Conservation (phyloP, 225 moss, liverwort and hornwort genomes). For the Pleurozium schreberi region DNA sequence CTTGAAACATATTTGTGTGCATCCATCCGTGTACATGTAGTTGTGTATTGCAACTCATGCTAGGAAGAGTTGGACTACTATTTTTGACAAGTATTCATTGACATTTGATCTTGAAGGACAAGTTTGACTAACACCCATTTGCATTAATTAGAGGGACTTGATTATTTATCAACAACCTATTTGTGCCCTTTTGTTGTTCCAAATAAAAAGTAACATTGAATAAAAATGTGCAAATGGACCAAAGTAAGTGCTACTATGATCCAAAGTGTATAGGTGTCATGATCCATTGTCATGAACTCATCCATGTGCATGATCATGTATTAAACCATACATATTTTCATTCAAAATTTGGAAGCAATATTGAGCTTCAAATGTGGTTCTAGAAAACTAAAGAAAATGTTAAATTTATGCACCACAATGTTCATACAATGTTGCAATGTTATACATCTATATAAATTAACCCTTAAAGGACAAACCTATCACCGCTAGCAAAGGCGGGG, state of each 20-base stretch:
- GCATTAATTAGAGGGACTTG: too few relatives aligned
- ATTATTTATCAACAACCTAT: too few relatives aligned
- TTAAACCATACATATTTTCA: background rate
- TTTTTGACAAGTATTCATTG: background rate
- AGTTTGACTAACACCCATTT: background rate
- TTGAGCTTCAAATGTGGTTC: rapidly evolving
- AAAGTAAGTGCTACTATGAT: too few relatives aligned
- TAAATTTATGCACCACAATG: background rate
- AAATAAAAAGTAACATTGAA: too few relatives aligned
- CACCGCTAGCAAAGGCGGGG: too few relatives aligned
- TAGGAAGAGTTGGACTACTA: background rate
- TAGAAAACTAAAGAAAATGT: background rate
- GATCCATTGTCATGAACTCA: background rate
- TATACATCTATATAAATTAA: background rate
- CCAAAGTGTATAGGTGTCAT: rapidly evolving
- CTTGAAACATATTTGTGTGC: background rate
- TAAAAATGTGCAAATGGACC: too few relatives aligned
- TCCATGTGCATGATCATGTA: rapidly evolving
- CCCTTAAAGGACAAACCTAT: too few relatives aligned
- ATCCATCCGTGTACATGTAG: background rate
- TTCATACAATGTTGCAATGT: background rate
- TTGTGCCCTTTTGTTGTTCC: too few relatives aligned
- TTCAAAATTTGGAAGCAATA: background rate
- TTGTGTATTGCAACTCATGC: rapidly evolving
- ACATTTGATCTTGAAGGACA: background rate